phyloP scores from a whole-genome alignment of 148 eudicot genomes.

The Rhododendron kiyosumense region DNA sequence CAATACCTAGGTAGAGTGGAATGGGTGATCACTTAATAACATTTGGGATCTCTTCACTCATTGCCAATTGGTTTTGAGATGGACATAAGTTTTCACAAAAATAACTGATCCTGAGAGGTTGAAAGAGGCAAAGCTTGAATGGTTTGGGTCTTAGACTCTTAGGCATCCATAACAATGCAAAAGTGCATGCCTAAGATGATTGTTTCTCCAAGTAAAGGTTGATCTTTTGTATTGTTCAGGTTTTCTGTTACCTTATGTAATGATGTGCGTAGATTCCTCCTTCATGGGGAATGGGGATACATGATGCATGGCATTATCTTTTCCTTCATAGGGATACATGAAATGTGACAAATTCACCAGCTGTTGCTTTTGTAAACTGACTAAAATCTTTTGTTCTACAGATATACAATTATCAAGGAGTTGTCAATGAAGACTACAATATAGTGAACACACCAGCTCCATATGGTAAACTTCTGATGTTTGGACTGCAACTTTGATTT shows the following conservation, averaged over 20 bases:
- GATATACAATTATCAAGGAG: constrained; percentile 96
- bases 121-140: constrained; percentile 1
- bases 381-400: constrained; percentile 25
- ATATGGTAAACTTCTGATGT: constrained; percentile 46
- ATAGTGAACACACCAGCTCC: constrained; percentile 82
- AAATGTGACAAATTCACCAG: neutral
- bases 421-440: constrained; percentile 86
- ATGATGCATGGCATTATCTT: neutral
- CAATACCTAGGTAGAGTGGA: neutral
- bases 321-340: neutral
- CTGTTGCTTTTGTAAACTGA: constrained; percentile 8
- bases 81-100: too few relatives aligned
- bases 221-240: neutral
- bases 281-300: neutral
- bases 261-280: neutral
- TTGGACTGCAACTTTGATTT: constrained; percentile 12
- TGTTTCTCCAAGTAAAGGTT: neutral
- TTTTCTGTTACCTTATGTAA: neutral
- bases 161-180: neutral
- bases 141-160: neutral
- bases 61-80: too few relatives aligned
- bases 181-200: neutral
- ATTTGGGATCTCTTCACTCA: too few relatives aligned
- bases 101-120: neutral
- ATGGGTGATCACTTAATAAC: too few relatives aligned